Percentiles rank a stretch among this genome's conserved stretches.
Conservation (phyloP, 805 yeast species). For the Lipomyces orientalis region DNA sequence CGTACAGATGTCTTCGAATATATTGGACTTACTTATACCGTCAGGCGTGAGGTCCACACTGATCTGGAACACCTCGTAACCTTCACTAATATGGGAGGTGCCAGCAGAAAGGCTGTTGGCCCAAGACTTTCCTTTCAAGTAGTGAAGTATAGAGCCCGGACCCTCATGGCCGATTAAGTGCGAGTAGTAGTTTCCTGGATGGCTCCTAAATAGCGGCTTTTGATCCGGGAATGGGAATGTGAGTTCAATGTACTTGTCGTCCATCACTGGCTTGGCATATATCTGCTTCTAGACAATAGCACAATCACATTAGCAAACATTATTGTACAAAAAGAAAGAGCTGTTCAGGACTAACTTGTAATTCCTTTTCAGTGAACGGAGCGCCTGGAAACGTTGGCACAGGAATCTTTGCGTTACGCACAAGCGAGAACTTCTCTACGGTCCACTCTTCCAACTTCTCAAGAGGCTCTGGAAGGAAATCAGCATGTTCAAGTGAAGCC, state of each 20-base stretch:
- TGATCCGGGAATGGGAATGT: slow-evolving; percentile 79
- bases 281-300: slow-evolving; percentile 47
- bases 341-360: slow-evolving; percentile 38
- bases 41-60: slow-evolving; percentile 75
- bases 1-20: not conserved
- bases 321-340: not conserved
- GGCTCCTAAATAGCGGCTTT: slow-evolving; percentile 65
- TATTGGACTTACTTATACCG: slow-evolving; percentile 54
- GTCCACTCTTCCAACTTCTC: slow-evolving; percentile 77
- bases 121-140: slow-evolving; percentile 75
- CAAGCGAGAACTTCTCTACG: slow-evolving; percentile 63
- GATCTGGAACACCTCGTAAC: slow-evolving; percentile 68
- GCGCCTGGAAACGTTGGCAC: slow-evolving; percentile 51
- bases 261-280: slow-evolving; percentile 82
- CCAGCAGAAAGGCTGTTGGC: slow-evolving; percentile 82
- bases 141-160: slow-evolving; percentile 76
- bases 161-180: slow-evolving; percentile 95
- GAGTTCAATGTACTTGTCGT: slow-evolving; percentile 68
- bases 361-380: slow-evolving; percentile 57
- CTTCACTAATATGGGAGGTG: slow-evolving; percentile 58
- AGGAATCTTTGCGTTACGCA: slow-evolving; percentile 58
- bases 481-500: not conserved
- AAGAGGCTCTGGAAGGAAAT: slow-evolving; percentile 56
- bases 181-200: slow-evolving; percentile 72
- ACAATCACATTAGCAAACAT: slow-evolving; percentile 3